Conservation (phyloP, 164 flowering plant genomes). For the Liquidambar formosana region DNA sequence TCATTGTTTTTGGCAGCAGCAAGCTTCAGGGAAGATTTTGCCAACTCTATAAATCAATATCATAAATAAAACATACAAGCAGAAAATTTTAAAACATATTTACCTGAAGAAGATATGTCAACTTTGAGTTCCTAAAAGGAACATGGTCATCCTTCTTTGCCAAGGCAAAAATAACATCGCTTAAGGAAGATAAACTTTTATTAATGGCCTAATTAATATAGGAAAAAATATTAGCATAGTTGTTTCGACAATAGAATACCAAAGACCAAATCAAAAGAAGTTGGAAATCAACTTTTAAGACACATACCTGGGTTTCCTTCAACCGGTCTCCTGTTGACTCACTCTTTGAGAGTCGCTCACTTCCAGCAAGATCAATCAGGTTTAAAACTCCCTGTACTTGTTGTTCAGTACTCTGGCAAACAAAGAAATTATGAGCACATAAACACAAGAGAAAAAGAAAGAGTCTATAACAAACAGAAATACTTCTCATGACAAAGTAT, state of each 20-base stretch:
- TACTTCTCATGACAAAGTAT: not conserved
- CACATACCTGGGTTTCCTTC: conserved; percentile 85
- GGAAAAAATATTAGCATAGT: not conserved
- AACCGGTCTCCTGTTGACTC: conserved; percentile 95
- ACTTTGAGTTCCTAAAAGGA: conserved; percentile 91
- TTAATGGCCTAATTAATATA: conserved; percentile 70
- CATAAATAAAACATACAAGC: no score
- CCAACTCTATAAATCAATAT: no score
- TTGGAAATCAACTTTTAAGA: not conserved
- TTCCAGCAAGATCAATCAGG: conserved; percentile 97
- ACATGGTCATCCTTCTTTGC: conserved; percentile 92
- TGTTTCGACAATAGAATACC: not conserved
- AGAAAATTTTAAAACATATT: not conserved
- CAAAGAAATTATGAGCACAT: not conserved
- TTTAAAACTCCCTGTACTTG: conserved; percentile 94
- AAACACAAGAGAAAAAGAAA: not conserved
- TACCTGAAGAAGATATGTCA: conserved; percentile 98
- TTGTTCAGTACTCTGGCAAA: conserved; percentile 78
- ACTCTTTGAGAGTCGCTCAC: conserved; percentile 96
- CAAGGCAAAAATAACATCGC: conserved; percentile 87
- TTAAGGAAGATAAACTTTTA: conserved; percentile 79
- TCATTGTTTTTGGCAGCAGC: no score
- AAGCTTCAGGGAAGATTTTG: no score
- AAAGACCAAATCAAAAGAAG: not conserved
- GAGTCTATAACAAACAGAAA: not conserved